Base-by-base conservation (phyloP, 257 asterid species). In the Coffea eugenioides region DNA sequence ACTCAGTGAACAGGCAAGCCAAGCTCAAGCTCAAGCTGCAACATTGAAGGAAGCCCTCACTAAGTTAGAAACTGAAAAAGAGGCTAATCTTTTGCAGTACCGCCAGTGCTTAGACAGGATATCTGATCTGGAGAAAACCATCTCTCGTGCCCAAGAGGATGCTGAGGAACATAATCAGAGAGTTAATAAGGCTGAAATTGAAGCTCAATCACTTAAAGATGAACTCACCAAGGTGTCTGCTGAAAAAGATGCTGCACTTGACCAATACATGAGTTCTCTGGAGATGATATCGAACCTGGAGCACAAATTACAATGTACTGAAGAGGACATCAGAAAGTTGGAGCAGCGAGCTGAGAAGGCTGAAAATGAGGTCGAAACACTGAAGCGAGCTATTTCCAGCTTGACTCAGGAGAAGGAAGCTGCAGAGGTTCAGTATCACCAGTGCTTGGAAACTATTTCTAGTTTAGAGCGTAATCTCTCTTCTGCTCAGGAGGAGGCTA, bases 171-270 rank as follows among this genome's bases (percentile, higher is more conserved):
- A 82, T 74, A 83, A 78, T 72, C 88, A 87, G 84, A 86, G 92
- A 86, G 89, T 90, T 77, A 74, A 69, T 62, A 78, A 71, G 79
- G 91, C 96, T 56, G 97, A 94, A 86, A 80, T 52, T 46, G 92
- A 89, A 86, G 89, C 87, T 67, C 88, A 87, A 64, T 82, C 89
- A 39, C 80, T 87, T 39, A 87, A 87, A 85, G 86, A 67, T 74
- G 92, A 91, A 72, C 88, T 90, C 46, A 88, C 86, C 13, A 86
- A 82, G 75, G 83, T 90, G 74, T 77, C 87, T 25, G 65, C 86
- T 66, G 97, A 92, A 84, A 96, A 92, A 83, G 94, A 94, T 86
- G 87, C 87, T 13, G 97, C 98, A 76, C 97, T 94, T 66, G 77
- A 87, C 79, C 92, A 87, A 82, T 96, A 92, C 85, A 69, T 94